Base-by-base conservation (phyloP, 192 early-diverging fungal genomes). In the Chytriomyces sp. region DNA sequence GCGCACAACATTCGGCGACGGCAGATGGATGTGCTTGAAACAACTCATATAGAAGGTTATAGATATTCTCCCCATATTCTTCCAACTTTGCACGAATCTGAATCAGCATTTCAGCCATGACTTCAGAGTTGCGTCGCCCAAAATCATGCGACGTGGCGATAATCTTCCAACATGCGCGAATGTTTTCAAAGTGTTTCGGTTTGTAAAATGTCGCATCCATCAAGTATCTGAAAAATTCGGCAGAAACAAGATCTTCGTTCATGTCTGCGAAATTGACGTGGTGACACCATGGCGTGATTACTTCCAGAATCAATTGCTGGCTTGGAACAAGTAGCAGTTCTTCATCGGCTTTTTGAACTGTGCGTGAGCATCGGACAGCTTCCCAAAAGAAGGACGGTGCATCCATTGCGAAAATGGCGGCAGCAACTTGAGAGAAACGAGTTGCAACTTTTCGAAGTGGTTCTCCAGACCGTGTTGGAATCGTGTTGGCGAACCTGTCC, bases 341-440 rank as follows among this genome's bases (percentile, higher is more conserved):
- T 23, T 48, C 43, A 47, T 80, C 79, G 23, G 49, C 50, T 48
- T 79, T 79, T 66, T 69, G 68, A 5, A 78, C 77, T 16, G 79
- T 81, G 6, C 84, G 78, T 0, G 82, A 81, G 62, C 83, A 85
- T 35, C 86, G 77, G 10, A 86, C 84, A 18, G 86, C 86, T 72
- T 87, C 86, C 84, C 86, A 86, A 35, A 87, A 62, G 72, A 86
- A 87, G 9, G 81, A 80, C 18, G 74, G 69, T 6, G 82, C 76
- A 60, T 87, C 86, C 4, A 61, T 48, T 2, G 82, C 61, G 69
- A 87, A 87, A 20, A 85, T 69, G 49, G 76, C 72, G 1, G 81
- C 50, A 8, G 83, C 83, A 44, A 83, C 43, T 50, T 70, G 53
- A 7, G 80, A 84, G 1, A 83, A 18, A 1, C 73, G 28, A n/a